phyloP scores from a whole-genome alignment of 768 basidiomycete species.

The Pulveroboletus sp. region DNA sequence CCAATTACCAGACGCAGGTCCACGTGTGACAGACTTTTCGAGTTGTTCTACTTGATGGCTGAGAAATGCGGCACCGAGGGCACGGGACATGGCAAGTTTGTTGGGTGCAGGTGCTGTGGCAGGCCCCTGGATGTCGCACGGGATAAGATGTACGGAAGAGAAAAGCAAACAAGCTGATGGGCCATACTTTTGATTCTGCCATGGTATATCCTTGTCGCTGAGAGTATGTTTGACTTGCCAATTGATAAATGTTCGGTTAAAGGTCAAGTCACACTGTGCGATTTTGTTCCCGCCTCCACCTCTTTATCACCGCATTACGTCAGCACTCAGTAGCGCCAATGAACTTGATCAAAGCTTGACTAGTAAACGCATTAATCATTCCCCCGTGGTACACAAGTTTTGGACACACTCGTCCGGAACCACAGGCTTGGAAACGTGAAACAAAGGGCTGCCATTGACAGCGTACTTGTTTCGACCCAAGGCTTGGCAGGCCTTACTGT shows the following conservation, averaged over 20 bases:
- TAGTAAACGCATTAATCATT: too few species aligned
- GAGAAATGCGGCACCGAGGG: constrained; percentile 83
- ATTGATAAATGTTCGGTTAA: neutral
- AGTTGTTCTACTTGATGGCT: constrained; percentile 87
- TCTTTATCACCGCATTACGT: constrained; percentile 13
- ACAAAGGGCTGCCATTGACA: too few species aligned
- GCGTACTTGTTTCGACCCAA: too few species aligned
- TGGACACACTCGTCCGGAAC: too few species aligned
- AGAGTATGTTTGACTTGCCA: neutral
- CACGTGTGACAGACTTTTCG: constrained; percentile 66
- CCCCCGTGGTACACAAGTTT: too few species aligned
- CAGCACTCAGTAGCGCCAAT: constrained; percentile 6
- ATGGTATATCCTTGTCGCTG: constrained; percentile 3
- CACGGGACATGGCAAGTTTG: constrained; percentile 81
- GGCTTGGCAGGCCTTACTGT: too few species aligned
- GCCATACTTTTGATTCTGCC: constrained; percentile 20
- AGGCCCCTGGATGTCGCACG: constrained; percentile 16
- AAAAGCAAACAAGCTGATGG: too few species aligned
- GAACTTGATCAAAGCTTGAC: too few species aligned
- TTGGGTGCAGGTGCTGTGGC: constrained; percentile 36
- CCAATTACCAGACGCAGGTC: constrained; percentile 59
- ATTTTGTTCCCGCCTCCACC: neutral
- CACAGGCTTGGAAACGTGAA: too few species aligned
- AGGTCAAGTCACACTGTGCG: constrained; percentile 1
- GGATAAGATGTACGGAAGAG: neutral